phyloP scores from a whole-genome alignment of 495 filamentous ascomycete genomes.

The Aspergillus steynii region DNA sequence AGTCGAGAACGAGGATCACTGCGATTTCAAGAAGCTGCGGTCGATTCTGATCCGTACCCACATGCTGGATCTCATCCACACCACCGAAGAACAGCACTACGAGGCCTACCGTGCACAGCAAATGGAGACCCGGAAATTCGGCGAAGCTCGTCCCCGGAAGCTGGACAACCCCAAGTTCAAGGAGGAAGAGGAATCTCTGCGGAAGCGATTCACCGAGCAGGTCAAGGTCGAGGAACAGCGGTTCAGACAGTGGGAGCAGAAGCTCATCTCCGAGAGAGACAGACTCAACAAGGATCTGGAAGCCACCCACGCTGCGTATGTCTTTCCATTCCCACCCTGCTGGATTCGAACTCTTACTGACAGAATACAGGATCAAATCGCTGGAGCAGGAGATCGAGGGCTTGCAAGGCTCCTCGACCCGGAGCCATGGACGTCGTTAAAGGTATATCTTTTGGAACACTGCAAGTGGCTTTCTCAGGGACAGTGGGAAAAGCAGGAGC shows the following conservation, averaged over 20 bases:
- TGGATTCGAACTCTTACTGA: constrained; percentile 26
- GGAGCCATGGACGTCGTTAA: constrained; percentile 96
- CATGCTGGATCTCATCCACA: constrained; percentile 99
- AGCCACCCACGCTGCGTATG: constrained; percentile 88
- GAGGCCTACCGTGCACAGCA: constrained; percentile 98
- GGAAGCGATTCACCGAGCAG: constrained; percentile 99
- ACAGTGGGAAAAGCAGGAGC: constrained; percentile 33
- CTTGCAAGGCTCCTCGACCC: constrained; percentile 87
- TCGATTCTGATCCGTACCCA: constrained; percentile 99
- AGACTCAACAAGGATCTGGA: constrained; percentile 99
- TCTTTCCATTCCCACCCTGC: constrained; percentile 14
- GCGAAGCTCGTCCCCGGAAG: constrained; percentile 94
- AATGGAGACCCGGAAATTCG: constrained; percentile 99
- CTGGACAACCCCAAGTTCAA: constrained; percentile 99
- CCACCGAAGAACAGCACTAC: constrained; percentile 98
- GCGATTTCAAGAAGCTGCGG: constrained; percentile 99
- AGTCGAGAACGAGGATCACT: constrained; percentile 99
- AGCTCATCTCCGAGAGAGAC: constrained; percentile 96
- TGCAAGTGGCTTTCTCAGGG: constrained; percentile 21
- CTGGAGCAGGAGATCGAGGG: constrained; percentile 90
- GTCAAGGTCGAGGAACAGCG: constrained; percentile 99
- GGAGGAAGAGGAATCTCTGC: constrained; percentile 95
- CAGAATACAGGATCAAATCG: constrained; percentile 73
- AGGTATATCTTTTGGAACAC: constrained; percentile 16
- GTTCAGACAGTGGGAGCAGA: constrained; percentile 99